phyloP scores from a whole-genome alignment of 2,329 filamentous ascomycete species.

The Pseudogymnoascus sp. region DNA sequence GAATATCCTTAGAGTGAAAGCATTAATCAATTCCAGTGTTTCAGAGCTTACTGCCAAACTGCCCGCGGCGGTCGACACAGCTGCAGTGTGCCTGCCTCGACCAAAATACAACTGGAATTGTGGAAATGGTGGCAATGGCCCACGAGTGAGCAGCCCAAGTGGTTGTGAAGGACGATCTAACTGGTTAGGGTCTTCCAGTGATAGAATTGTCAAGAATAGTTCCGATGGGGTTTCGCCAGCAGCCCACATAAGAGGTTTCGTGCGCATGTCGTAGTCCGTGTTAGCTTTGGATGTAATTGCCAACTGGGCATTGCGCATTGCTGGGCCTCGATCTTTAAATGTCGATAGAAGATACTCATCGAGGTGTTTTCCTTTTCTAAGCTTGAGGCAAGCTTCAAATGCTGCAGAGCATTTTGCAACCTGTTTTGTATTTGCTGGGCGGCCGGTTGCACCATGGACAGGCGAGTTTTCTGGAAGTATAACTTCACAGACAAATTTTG shows the following conservation, averaged over 20 bases:
- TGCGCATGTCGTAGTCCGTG: slow-evolving; percentile 65
- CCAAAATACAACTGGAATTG: slow-evolving; percentile 67
- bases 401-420: slow-evolving; percentile 83
- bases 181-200: slow-evolving; percentile 47
- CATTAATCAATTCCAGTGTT: slow-evolving; percentile 50
- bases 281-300: slow-evolving; percentile 75
- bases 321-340: slow-evolving; percentile 63
- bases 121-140: slow-evolving; percentile 56
- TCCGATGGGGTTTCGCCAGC: slow-evolving; percentile 38
- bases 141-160: slow-evolving; percentile 64
- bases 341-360: slow-evolving; percentile 68
- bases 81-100: slow-evolving; percentile 50
- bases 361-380: slow-evolving; percentile 60
- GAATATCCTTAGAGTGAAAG: slow-evolving; percentile 71
- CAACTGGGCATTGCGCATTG: slow-evolving; percentile 79
- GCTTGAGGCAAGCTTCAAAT: slow-evolving; percentile 68
- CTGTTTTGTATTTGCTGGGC: slow-evolving; percentile 59
- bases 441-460: slow-evolving; percentile 58
- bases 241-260: slow-evolving; percentile 72
- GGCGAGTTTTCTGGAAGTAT: slow-evolving; percentile 70
- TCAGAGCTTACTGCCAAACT: slow-evolving; percentile 37
- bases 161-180: slow-evolving; percentile 55
- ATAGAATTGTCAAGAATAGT: slow-evolving; percentile 57
- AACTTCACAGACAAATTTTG: slow-evolving; percentile 68
- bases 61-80: slow-evolving; percentile 40